Base-by-base conservation (phyloP, 2,329 filamentous ascomycete genomes). In the Byssoonygena ceratinophila region DNA sequence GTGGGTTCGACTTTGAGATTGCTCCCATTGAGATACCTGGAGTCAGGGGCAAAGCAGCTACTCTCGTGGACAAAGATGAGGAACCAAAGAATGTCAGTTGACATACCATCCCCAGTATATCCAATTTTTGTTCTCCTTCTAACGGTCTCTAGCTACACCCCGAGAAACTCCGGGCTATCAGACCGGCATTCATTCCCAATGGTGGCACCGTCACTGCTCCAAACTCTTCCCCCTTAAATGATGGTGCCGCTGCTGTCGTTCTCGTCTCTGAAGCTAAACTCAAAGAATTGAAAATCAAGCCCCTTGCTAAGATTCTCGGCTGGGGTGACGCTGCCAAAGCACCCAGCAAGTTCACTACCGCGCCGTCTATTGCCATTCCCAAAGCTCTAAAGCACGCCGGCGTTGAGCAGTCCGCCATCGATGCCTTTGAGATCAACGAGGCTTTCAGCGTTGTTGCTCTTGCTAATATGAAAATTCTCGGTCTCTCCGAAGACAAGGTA, bases 371-470 rank as follows among this genome's bases (percentile, higher is more conserved):
- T 53, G 92, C 92, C 59, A 94, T 98, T 63, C 92, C 92, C 68
- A 98, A 97, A 78, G 92, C 92, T 54, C 81, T 98, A 66, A 89
- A 91, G 78, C 91, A 98, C 73, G 92, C 92, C 56, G 86, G 87
- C 57, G 74, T 98, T 57, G 79, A 81, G 53, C 78, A 83, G 61
- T 81, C 84, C 58, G 78, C 87, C 55, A 78, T 98, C 54, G 91
- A 97, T 65, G 92, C 82, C 62, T 98, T 92, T 71, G 92, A 98
- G 78, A 96, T 98, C 78, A 98, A 98, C 77, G 92, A 98, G 77
- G 92, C 92, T 39, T 98, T 98, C 77, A 92, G 87, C 58, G 92
- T 95, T 46, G 92, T 98, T 58, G 88, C 92, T 36, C 79, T 98
- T 49, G 90, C 92, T 60, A 98, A 98, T 77, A 82, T 95, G 74